Evolutionary conservation across 257 asterid genomes (phyloP), one percentile per base, ranked within the genome.

Genomic region (Plantago major): DNA sequence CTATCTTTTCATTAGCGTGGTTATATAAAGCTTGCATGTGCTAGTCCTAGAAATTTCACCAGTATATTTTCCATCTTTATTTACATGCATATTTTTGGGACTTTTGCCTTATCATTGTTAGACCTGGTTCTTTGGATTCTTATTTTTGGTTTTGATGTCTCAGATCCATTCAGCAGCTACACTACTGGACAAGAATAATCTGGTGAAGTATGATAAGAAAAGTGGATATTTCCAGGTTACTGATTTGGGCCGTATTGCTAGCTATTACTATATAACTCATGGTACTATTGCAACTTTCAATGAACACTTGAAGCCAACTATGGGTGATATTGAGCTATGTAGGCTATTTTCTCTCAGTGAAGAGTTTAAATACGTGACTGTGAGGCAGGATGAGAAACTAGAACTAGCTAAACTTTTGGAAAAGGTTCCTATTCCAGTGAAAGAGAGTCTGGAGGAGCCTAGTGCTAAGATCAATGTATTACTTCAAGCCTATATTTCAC

Each of bases 311-410:
- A 81, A 78, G 76, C 87, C 84, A 59, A 81, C 87, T 19, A 81
- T 81, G 87, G 87, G 87, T 71, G 87, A 81, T 64, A 81, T 81
- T 2, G 87, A 81, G 75, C 87, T 81, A 62, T 81, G 87, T 56
- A 84, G 84, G 54, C 73, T 81, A 62, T 81, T 81, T 80, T 81
- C 84, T 52, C 82, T 78, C 17, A 81, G 87, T 55, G 87, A 81
- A 69, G 87, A 81, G 79, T 81, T 81, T 68, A 78, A 78, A 58
- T 81, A 75, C 0, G 87, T 81, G 40, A 58, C 79, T 37, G 84
- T 81, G 73, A 78, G 87, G 61, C 87, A 81, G 63, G 87, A 81
- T 66, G 87, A 81, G 69, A 81, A 81, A 73, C 76, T 81, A 80
- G 87, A 81, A 62, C 68, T 81, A 37, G 87, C 80, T 66, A 81